These are phyloP conservation scores for Trichoderma lentiforme DNA, from an alignment of 2,329 filamentous ascomycete genomes.

Conservation along the genomic window DNA sequence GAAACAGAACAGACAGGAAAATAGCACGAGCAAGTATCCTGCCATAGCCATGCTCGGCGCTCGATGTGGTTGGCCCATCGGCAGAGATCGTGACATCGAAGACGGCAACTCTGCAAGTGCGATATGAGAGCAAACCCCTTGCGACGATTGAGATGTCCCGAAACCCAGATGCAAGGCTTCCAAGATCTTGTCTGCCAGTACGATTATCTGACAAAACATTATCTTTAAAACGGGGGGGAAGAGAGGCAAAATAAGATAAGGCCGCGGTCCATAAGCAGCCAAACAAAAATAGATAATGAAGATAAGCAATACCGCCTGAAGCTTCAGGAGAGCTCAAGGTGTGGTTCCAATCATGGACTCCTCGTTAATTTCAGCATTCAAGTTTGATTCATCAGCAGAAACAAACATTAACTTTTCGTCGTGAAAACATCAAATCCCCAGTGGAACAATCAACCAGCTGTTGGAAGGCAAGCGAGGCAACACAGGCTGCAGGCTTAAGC, in stretches of 20 bases:
- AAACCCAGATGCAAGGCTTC: not conserved
- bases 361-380: not conserved
- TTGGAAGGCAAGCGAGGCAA: not conserved
- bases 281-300: not conserved
- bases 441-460: not conserved
- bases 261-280: not conserved
- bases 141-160: not conserved
- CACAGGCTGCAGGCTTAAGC: not conserved
- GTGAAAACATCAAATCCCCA: not conserved
- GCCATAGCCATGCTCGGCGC: constrained; percentile 24
- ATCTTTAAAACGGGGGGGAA: not conserved
- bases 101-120: not conserved
- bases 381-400: constrained; percentile 2
- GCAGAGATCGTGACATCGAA: not conserved
- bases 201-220: not conserved
- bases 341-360: not conserved
- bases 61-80: constrained; percentile 22
- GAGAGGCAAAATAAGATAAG: not conserved
- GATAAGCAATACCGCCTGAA: constrained; percentile 10
- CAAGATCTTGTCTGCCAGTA: not conserved
- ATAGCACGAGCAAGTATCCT: constrained; percentile 10
- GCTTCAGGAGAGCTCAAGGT: constrained; percentile 1
- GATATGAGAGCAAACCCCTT: not conserved
- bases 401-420: constrained; percentile 3
- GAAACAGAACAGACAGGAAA: constrained; percentile 17